A percentile compares a stretch with the other conserved stretches of the same genome.
phyloP scores from a whole-genome alignment of 306 rosid species.

The Sesbania bispinosa region DNA sequence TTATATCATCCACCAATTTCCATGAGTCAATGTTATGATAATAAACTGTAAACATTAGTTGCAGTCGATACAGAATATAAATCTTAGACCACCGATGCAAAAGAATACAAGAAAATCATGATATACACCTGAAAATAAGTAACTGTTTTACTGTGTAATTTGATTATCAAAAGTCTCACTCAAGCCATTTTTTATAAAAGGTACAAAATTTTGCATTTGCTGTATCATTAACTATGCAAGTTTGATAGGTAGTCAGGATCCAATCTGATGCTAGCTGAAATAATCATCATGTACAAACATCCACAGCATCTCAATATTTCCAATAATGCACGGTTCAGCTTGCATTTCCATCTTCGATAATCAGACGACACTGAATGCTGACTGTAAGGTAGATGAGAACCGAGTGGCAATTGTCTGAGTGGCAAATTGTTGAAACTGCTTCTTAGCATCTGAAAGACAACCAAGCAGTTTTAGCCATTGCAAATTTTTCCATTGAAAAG shows the following conservation, averaged over 20 bases:
- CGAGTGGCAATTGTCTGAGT: conserved; percentile 76
- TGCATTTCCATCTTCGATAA: conserved; percentile 27
- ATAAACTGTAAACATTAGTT: neutral
- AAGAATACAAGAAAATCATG: conserved; percentile 23
- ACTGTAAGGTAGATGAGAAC: conserved; percentile 74
- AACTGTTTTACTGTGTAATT: conserved; percentile 21
- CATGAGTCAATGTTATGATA: neutral
- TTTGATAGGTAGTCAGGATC: conserved; percentile 25
- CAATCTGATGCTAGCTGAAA: conserved; percentile 27
- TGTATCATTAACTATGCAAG: conserved; percentile 31
- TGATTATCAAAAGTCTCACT: conserved; percentile 18
- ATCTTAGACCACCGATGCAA: neutral
- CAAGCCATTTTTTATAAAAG: conserved; percentile 13
- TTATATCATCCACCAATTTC: conserved; percentile 1
- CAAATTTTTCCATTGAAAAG: conserved; percentile 11
- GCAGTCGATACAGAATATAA: neutral
- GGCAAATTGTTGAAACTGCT: conserved; percentile 92
- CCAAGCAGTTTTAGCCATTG: conserved; percentile 15
- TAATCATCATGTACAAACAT: conserved; percentile 55
- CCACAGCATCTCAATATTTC: conserved; percentile 32
- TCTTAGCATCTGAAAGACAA: conserved; percentile 78
- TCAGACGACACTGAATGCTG: conserved; percentile 83
- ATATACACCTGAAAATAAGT: conserved; percentile 32
- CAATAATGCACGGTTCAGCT: conserved; percentile 23
- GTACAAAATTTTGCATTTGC: conserved; percentile 42